These are phyloP conservation scores for Draba incana DNA, from an alignment of 345 rosid species.

Conservation along the genomic window DNA sequence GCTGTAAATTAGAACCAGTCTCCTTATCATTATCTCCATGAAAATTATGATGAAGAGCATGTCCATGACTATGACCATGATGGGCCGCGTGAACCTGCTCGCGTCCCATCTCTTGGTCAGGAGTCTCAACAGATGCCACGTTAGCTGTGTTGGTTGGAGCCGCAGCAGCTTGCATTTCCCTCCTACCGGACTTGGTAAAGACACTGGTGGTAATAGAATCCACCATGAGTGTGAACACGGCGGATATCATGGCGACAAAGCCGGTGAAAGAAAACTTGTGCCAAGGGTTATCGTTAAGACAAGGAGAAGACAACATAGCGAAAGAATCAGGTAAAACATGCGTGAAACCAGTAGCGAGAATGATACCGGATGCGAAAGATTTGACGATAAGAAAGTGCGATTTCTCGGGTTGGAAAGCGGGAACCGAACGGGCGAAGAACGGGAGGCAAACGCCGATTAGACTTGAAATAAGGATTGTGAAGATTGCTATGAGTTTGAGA, in stretches of 20 bases:
- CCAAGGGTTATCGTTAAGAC: conserved; percentile 52
- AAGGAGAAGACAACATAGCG: conserved; percentile 49
- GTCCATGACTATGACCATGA: conserved; percentile 50
- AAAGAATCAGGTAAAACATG: conserved; percentile 64
- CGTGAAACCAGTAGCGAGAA: conserved; percentile 54
- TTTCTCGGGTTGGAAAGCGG: conserved; percentile 50
- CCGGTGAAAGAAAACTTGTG: conserved; percentile 55
- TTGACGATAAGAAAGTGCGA: conserved; percentile 52
- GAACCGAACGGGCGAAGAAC: conserved; percentile 43
- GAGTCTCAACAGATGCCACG: conserved; percentile 15
- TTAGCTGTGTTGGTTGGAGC: background rate
- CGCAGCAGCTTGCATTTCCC: background rate
- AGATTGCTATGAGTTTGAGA: conserved; percentile 52
- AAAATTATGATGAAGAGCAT: background rate
- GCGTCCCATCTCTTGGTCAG: conserved; percentile 39
- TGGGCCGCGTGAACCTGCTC: conserved; percentile 21
- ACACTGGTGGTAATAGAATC: conserved; percentile 53
- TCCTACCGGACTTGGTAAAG: conserved; percentile 25
- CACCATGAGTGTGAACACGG: conserved; percentile 54
- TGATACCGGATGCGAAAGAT: conserved; percentile 59
- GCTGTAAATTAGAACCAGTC: conserved; percentile 32
- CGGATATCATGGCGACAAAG: conserved; percentile 52
- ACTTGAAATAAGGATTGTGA: conserved; percentile 52
- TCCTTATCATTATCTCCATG: conserved; percentile 22
- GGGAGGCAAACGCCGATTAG: conserved; percentile 60